phyloP scores from a whole-genome alignment of 2,329 filamentous ascomycete species.

The Hypomyces perniciosus region DNA sequence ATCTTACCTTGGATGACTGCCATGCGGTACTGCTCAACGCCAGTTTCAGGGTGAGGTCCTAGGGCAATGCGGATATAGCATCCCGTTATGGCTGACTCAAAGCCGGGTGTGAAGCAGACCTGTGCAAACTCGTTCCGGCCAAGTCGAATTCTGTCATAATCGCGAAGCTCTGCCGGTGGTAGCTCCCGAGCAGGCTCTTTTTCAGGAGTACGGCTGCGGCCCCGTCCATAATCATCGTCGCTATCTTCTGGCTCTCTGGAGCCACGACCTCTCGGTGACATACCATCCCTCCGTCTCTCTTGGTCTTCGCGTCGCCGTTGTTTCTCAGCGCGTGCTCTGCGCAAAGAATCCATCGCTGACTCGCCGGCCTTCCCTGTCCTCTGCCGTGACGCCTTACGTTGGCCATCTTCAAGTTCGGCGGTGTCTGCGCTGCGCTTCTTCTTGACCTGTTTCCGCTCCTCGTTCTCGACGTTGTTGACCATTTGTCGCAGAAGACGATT shows the following conservation, averaged over 20 bases:
- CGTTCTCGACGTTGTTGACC: constrained; percentile 60
- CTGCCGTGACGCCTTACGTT: constrained; percentile 65
- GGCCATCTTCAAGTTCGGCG: constrained; percentile 71
- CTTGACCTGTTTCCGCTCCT: constrained; percentile 45
- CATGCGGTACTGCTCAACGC: constrained; percentile 78
- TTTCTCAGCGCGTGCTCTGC: constrained; percentile 57
- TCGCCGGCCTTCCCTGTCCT: constrained; percentile 47
- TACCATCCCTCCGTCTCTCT: constrained; percentile 52
- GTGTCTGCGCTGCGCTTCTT: constrained; percentile 74
- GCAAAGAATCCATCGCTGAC: constrained; percentile 65
- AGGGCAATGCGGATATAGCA: constrained; percentile 84
- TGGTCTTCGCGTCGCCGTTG: constrained; percentile 46
- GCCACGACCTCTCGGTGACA: constrained; percentile 27
- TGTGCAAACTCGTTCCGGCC: constrained; percentile 81
- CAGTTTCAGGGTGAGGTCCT: constrained; percentile 66
- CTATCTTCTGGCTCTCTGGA: constrained; percentile 58
- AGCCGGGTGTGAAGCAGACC: constrained; percentile 89
- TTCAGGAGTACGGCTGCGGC: constrained; percentile 48
- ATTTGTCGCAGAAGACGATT: constrained; percentile 76
- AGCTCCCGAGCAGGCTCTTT: constrained; percentile 65
- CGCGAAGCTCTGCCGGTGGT: constrained; percentile 65
- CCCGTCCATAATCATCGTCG: constrained; percentile 69
- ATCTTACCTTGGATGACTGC: constrained; percentile 72
- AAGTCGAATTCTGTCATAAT: constrained; percentile 78
- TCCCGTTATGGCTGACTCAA: constrained; percentile 73